Percentiles rank a stretch among this genome's conserved stretches.
These are phyloP conservation scores for Oryza meyeriana DNA, from an alignment of 176 grass and related monocot species.

Conservation along the genomic window DNA sequence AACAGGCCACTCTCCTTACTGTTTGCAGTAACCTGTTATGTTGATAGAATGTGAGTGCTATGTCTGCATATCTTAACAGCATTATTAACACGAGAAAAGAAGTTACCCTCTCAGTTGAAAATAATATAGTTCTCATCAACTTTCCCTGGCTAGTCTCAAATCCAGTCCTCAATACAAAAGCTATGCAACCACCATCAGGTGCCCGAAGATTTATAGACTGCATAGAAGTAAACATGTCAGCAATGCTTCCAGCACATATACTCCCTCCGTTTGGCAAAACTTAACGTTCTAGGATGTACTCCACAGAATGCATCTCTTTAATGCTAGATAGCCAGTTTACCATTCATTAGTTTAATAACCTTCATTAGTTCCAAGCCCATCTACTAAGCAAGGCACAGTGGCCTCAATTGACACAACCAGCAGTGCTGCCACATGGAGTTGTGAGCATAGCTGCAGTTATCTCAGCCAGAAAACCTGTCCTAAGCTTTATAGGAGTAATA, in stretches of 20 bases:
- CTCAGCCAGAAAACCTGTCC: background rate
- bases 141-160: constrained; percentile 99
- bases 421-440: background rate
- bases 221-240: constrained; percentile 50
- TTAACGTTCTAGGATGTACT: background rate
- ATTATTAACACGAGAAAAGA: constrained; percentile 27
- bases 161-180: constrained; percentile 95
- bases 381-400: background rate
- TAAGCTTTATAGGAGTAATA: background rate
- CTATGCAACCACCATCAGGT: constrained; percentile 93
- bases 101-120: constrained; percentile 98
- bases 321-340: background rate
- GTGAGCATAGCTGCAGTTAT: background rate
- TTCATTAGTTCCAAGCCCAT: background rate
- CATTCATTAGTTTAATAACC: background rate
- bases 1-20: constrained; percentile 94
- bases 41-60: constrained; percentile 19
- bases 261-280: background rate
- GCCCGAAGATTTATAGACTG: constrained; percentile 79
- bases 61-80: background rate
- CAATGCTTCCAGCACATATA: background rate
- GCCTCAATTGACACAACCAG: background rate
- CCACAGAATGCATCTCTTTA: background rate
- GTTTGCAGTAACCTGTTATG: constrained; percentile 91
- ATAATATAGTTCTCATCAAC: constrained; percentile 98